These are phyloP conservation scores for Zygoascus hellenicus DNA, from an alignment of 1,139 yeast genomes.

Conservation along the genomic window DNA sequence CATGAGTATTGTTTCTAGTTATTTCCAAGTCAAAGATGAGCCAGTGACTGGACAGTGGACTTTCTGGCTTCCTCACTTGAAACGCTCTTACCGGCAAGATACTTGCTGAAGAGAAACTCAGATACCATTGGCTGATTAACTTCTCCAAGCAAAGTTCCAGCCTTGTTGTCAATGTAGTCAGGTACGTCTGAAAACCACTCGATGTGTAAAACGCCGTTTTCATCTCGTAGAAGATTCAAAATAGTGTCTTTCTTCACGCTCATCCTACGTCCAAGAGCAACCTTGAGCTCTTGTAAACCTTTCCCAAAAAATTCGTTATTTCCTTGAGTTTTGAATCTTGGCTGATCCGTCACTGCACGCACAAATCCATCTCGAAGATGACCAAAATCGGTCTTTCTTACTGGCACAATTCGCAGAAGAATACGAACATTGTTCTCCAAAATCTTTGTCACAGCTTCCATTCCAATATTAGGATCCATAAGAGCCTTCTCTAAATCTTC, in stretches of 20 bases:
- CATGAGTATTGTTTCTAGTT: not conserved
- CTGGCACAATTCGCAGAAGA: constrained; percentile 73
- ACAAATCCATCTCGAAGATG: constrained; percentile 87
- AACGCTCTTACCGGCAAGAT: constrained; percentile 57
- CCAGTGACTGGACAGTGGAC: constrained; percentile 13
- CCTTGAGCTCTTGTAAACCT: constrained; percentile 35
- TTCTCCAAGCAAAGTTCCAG: constrained; percentile 31
- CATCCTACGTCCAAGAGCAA: constrained; percentile 35
- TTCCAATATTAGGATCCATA: constrained; percentile 50
- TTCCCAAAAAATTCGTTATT: constrained; percentile 29
- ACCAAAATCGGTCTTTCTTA: constrained; percentile 80
- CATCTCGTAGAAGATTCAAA: constrained; percentile 45
- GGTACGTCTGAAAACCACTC: constrained; percentile 26
- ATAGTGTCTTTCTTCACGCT: constrained; percentile 53
- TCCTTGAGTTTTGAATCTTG: constrained; percentile 32
- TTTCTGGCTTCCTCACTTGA: constrained; percentile 40
- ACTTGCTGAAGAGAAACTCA: constrained; percentile 52
- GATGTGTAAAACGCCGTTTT: constrained; percentile 44
- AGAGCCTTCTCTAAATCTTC: constrained; percentile 39
- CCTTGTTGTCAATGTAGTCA: not conserved
- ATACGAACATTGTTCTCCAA: constrained; percentile 58
- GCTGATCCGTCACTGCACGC: constrained; percentile 62
- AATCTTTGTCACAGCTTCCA: constrained; percentile 48
- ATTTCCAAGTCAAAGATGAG: constrained; percentile 3
- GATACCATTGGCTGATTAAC: constrained; percentile 42